These are phyloP conservation scores for Fusarium veterinarium DNA, from an alignment of 2,329 filamentous ascomycete genomes.

Conservation along the genomic window DNA sequence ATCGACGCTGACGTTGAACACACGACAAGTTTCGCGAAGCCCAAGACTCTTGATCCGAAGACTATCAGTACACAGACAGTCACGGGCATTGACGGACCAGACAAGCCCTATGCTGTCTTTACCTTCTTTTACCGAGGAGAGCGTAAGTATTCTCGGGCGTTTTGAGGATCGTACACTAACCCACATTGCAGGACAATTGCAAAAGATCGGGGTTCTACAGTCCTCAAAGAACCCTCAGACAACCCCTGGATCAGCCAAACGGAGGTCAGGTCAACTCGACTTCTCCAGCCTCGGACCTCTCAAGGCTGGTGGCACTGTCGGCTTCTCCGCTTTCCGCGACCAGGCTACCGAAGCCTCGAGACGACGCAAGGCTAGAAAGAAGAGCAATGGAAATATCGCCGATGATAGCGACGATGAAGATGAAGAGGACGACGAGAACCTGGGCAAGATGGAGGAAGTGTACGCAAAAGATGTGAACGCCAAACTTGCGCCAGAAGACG, in stretches of 20 bases:
- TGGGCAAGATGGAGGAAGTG: conserved; percentile 73
- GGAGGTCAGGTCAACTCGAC: conserved; percentile 85
- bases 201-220: conserved; percentile 92
- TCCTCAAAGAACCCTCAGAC: conserved; percentile 73
- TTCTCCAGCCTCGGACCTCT: conserved; percentile 87
- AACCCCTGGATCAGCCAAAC: conserved; percentile 72
- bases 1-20: conserved; percentile 90
- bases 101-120: conserved; percentile 96
- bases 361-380: conserved; percentile 69
- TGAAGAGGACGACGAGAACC: conserved; percentile 70
- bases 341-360: conserved; percentile 65
- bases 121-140: conserved; percentile 98
- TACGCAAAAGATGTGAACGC: conserved; percentile 70
- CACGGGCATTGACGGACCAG: conserved; percentile 95
- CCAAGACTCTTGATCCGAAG: conserved; percentile 94
- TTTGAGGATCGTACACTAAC: conserved; percentile 32
- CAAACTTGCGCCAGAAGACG: conserved; percentile 76
- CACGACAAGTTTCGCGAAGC: conserved; percentile 97
- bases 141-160: conserved; percentile 69
- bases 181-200: conserved; percentile 79
- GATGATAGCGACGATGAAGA: conserved; percentile 82
- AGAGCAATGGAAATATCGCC: conserved; percentile 73
- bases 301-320: conserved; percentile 87
- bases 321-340: conserved; percentile 90
- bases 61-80: conserved; percentile 99